Conservation (phyloP, 345 rosid species). For the Populus ilicifolia region DNA sequence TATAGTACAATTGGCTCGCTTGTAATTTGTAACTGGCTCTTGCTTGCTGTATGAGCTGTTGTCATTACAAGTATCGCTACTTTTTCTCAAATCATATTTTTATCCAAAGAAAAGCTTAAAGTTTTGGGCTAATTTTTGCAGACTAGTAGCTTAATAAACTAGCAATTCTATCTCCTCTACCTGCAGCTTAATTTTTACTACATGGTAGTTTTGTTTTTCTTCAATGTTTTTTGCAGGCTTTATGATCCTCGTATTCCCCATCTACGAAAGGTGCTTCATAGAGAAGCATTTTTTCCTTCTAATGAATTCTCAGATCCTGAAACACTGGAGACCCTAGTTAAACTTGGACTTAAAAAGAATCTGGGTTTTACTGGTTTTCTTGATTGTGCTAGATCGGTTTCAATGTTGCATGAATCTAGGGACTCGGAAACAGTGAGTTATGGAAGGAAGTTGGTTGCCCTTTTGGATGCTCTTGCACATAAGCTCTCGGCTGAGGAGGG, state of each 20-base stretch:
- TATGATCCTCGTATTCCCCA: conserved; percentile 86
- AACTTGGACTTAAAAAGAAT: conserved; percentile 67
- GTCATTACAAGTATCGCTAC: not conserved
- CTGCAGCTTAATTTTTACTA: not conserved
- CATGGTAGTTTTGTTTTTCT: conserved; percentile 10
- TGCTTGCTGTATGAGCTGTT: not conserved
- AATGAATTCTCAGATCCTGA: conserved; percentile 64
- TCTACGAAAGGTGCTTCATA: conserved; percentile 57
- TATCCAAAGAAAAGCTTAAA: not conserved
- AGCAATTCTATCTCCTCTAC: not conserved
- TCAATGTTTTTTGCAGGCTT: conserved; percentile 58
- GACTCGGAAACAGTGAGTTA: conserved; percentile 48
- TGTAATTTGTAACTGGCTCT: too few species aligned
- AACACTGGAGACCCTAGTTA: conserved; percentile 61
- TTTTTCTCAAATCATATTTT: not conserved
- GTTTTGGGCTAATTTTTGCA: not conserved
- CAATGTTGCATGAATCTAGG: conserved; percentile 54
- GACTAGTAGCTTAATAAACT: not conserved
- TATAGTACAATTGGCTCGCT: not conserved
- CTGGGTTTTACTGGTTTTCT: conserved; percentile 63
- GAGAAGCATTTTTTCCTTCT: conserved; percentile 76
- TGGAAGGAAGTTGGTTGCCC: conserved; percentile 54
- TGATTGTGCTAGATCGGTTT: conserved; percentile 79
- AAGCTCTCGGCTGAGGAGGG: conserved; percentile 42
- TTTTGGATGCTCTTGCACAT: conserved; percentile 56